Evolutionary conservation across 169 alveolate genomes (phyloP), one percentile per base, ranked within the genome.

Genomic region (Babesia ovis): DNA sequence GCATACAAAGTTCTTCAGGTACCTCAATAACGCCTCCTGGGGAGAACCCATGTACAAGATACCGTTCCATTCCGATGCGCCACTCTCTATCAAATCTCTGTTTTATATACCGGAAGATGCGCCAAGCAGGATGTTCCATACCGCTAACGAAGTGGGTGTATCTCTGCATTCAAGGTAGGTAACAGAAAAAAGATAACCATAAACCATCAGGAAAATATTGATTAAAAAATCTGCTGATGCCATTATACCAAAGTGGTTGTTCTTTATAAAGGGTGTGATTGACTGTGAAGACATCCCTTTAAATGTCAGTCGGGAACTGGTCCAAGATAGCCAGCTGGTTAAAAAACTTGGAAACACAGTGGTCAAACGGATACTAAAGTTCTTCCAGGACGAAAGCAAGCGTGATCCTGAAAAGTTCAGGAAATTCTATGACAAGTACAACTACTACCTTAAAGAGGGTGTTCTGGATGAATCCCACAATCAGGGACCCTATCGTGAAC

Each of bases 241-340:
- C 34, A 90, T 97, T 35, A 86, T 97, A 14, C 99, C 99, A 3
- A 85, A 90, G 85, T 97, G 97, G 97, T 85, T 97, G 51, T 94
- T 96, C 90, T 97, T 96, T 74, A 91, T 97, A 54, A 94, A 95
- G 85, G 99, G 99, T 9, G 98, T 97, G 35, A 96, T 97, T 12
- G 99, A 97, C 77, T 96, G 99, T 73, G 99, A 97, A 70, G 99
- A 97, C 84, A 82, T 97, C 69, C 99, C 99, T 5, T 88, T 97
- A 58, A 94, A 95, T 77, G 96, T 97, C 72, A 94, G 98, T 79
- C 85, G 99, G 58, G 99, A 97, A 77, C 92, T 89, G 59, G 95
- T 95, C 93, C 94, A 95, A 85, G 96, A 94, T 68, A 90, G 95
- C 14, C 81, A 84, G n/a, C 86, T 96, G 77, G 95, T 95, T 50